Evolutionary conservation across 495 filamentous ascomycete species (phyloP).

Genomic region (Penicillium dipodomyicola): DNA sequence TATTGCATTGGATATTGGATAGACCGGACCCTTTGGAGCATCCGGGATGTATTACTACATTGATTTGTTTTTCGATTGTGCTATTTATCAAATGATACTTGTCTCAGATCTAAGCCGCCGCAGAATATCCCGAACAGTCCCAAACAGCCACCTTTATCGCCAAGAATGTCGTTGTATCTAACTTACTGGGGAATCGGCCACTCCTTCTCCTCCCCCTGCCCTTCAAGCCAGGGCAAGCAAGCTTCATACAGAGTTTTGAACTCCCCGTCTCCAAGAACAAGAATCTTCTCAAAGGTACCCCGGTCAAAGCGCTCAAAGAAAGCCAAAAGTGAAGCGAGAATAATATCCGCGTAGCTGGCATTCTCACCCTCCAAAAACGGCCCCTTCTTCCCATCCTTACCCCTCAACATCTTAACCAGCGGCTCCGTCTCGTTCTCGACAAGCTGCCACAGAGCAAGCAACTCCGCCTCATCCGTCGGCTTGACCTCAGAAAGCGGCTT

Average conservation of each 20-base stretch:
- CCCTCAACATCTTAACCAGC: constrained; percentile 26
- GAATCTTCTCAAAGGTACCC: constrained; percentile 21
- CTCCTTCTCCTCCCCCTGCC: constrained; percentile 35
- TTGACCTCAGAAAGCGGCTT: constrained; percentile 34
- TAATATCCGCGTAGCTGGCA: constrained; percentile 29
- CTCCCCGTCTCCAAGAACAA: constrained; percentile 26
- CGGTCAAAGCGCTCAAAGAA: constrained; percentile 26
- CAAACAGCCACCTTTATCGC: constrained; percentile 8
- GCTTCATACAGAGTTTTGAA: constrained; percentile 26
- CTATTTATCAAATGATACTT: constrained; percentile 31
- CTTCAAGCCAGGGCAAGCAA: constrained; percentile 33
- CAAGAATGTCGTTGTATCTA: no score
- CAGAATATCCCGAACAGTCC: constrained; percentile 7
- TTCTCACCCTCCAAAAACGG: constrained; percentile 34
- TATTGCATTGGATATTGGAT: constrained; percentile 16
- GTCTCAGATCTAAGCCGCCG: not conserved
- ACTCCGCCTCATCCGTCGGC: constrained; percentile 18
- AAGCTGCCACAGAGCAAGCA: constrained; percentile 18
- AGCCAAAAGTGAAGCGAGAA: constrained; percentile 19
- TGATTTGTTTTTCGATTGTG: constrained; percentile 28
- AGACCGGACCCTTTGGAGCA: constrained; percentile 5
- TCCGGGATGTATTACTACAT: constrained; percentile 33
- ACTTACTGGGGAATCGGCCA: constrained; percentile 23
- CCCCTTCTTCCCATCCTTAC: constrained; percentile 30
- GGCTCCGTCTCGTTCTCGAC: constrained; percentile 17